Conservation (phyloP, 164 flowering plant genomes). For the Magnolia kwangsiensis region DNA sequence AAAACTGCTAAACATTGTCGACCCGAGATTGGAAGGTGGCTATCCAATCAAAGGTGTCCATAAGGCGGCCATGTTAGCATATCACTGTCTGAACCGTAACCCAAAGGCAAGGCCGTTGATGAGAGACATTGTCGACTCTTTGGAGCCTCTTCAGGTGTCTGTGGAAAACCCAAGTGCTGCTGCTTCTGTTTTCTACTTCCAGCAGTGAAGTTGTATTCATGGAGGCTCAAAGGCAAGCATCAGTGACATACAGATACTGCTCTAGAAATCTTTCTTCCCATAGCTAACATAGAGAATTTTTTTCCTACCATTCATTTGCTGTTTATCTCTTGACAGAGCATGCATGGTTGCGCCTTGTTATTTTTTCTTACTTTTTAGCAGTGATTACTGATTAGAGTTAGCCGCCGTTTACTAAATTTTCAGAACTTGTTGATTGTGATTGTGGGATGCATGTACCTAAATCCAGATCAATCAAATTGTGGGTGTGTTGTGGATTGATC, state of each 20-base stretch:
- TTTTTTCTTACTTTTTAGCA: too few species aligned
- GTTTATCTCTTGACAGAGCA: background rate
- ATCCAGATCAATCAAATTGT: too few species aligned
- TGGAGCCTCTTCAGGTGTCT: conserved; percentile 73
- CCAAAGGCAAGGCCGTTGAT: conserved; percentile 92
- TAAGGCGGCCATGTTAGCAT: conserved; percentile 93
- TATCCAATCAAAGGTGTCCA: conserved; percentile 76
- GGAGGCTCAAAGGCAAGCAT: conserved; percentile 13
- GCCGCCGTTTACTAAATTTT: too few species aligned
- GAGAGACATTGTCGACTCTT: conserved; percentile 85
- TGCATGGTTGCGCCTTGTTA: too few species aligned
- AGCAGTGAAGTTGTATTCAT: conserved; percentile 12
- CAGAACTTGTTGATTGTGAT: too few species aligned
- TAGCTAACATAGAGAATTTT: conserved; percentile 14
- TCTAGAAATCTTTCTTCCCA: conserved; percentile 7
- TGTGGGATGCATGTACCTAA: too few species aligned
- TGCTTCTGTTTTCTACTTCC: conserved; percentile 18
- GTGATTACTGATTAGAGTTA: too few species aligned
- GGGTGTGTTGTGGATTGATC: too few species aligned
- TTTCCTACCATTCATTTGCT: background rate
- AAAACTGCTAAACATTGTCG: conserved; percentile 63
- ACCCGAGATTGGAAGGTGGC: conserved; percentile 73
- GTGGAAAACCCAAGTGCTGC: conserved; percentile 24
- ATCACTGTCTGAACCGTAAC: conserved; percentile 77
- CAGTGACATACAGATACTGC: background rate